phyloP scores from a whole-genome alignment of 441 rosid species.

The Gossypium gossypioides region DNA sequence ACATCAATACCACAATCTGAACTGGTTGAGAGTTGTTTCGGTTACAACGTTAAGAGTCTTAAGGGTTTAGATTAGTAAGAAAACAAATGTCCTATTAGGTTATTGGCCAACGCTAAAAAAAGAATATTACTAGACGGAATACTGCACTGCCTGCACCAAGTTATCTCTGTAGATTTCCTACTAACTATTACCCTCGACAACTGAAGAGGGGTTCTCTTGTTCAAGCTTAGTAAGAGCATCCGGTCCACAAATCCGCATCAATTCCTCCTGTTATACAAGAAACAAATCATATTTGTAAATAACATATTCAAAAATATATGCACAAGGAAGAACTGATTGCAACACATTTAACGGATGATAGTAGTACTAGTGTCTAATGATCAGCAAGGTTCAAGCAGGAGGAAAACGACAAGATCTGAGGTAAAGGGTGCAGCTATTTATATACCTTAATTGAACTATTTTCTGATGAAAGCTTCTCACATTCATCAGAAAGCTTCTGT shows the following conservation, averaged over 20 bases:
- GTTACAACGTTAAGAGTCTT: constrained; percentile 20
- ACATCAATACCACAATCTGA: constrained; percentile 16
- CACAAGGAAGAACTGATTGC: neutral
- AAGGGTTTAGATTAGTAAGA: constrained; percentile 33
- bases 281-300: neutral
- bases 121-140: constrained; percentile 10
- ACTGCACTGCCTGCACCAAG: constrained; percentile 5
- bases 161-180: neutral
- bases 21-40: constrained; percentile 9
- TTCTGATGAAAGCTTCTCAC: constrained; percentile 77
- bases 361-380: neutral
- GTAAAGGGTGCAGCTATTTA: neutral
- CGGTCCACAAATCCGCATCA: constrained; percentile 55
- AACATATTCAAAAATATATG: neutral
- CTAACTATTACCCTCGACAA: constrained; percentile 37
- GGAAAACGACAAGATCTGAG: too few relatives aligned
- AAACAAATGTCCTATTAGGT: constrained; percentile 19
- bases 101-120: constrained; percentile 14
- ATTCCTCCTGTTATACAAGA: constrained; percentile 59
- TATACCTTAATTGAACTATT: constrained; percentile 74
- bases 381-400: neutral
- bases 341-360: neutral
- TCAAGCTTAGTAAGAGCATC: constrained; percentile 62
- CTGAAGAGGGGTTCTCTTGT: constrained; percentile 29
- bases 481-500: constrained; percentile 68